These are phyloP conservation scores for Neofusicoccum ribis DNA, from an alignment of 2,329 filamentous ascomycete species.

Conservation along the genomic window DNA sequence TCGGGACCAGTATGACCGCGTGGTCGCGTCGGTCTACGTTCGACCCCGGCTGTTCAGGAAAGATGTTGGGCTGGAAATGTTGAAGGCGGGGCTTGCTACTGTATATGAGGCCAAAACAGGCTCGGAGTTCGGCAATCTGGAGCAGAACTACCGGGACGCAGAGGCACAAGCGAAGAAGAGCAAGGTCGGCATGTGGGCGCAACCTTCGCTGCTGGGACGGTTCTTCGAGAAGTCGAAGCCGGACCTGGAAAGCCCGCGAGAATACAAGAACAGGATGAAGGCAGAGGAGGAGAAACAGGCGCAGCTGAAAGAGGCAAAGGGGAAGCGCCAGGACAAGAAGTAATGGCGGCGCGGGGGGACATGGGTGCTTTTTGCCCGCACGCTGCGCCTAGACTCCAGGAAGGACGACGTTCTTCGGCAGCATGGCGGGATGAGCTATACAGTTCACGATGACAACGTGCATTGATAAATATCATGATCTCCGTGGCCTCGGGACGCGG, in stretches of 20 bases:
- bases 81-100: slow-evolving; percentile 80
- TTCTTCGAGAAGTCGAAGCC: slow-evolving; percentile 49
- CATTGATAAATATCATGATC: slow-evolving; percentile 10
- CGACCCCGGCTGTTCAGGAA: slow-evolving; percentile 66
- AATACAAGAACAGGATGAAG: slow-evolving; percentile 71
- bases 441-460: slow-evolving; percentile 7
- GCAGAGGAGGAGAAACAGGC: slow-evolving; percentile 43
- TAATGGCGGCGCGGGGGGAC: neutral
- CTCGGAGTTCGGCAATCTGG: slow-evolving; percentile 74
- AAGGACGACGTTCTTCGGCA: neutral
- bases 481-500: neutral
- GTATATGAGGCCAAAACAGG: slow-evolving; percentile 92
- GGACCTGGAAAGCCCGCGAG: slow-evolving; percentile 73
- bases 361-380: too few species aligned
- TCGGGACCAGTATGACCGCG: slow-evolving; percentile 87
- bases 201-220: slow-evolving; percentile 40
- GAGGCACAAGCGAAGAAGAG: slow-evolving; percentile 54
- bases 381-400: neutral
- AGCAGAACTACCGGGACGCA: slow-evolving; percentile 65
- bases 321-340: neutral
- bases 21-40: slow-evolving; percentile 82
- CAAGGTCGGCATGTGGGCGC: slow-evolving; percentile 66
- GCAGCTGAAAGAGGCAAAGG: slow-evolving; percentile 19
- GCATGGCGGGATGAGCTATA: neutral
- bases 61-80: slow-evolving; percentile 88